Percentiles rank a stretch among this genome's conserved stretches.
These are phyloP conservation scores for Salix suchowensis DNA, from an alignment of 345 rosid genomes.

Conservation along the genomic window DNA sequence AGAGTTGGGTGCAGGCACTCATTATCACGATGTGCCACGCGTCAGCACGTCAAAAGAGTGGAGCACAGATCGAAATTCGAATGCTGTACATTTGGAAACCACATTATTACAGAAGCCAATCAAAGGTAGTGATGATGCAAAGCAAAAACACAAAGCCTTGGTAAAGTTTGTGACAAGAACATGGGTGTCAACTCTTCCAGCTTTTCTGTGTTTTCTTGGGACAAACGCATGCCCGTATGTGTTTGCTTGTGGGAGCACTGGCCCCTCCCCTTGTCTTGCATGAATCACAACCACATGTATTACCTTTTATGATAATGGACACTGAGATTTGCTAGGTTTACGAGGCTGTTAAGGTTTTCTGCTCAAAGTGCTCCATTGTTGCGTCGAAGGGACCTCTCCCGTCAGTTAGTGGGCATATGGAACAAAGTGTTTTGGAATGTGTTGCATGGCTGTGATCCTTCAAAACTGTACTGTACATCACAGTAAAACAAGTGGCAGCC, in stretches of 20 bases:
- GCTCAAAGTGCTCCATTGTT: background rate
- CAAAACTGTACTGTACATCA: background rate
- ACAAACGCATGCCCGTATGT: conserved; percentile 15
- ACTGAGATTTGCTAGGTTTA: no score
- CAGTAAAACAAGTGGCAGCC: background rate
- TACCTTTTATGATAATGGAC: no score
- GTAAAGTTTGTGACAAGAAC: background rate
- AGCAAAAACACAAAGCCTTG: background rate
- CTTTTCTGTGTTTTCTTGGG: background rate
- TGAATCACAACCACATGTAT: background rate
- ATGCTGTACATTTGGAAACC: background rate
- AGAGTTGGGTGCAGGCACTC: background rate
- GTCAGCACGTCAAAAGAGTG: background rate
- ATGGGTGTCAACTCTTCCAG: background rate
- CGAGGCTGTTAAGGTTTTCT: no score
- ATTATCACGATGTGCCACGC: background rate
- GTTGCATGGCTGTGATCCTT: background rate
- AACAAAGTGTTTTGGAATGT: no score
- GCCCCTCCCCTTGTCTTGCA: background rate
- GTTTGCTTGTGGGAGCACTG: conserved; percentile 6
- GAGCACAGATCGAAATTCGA: background rate
- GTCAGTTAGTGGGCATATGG: background rate
- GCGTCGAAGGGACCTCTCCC: background rate
- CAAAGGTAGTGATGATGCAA: background rate
- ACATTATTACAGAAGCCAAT: background rate